These are phyloP conservation scores for Leucocoprinus leucothites DNA, from an alignment of 768 basidiomycete genomes.

Conservation along the genomic window DNA sequence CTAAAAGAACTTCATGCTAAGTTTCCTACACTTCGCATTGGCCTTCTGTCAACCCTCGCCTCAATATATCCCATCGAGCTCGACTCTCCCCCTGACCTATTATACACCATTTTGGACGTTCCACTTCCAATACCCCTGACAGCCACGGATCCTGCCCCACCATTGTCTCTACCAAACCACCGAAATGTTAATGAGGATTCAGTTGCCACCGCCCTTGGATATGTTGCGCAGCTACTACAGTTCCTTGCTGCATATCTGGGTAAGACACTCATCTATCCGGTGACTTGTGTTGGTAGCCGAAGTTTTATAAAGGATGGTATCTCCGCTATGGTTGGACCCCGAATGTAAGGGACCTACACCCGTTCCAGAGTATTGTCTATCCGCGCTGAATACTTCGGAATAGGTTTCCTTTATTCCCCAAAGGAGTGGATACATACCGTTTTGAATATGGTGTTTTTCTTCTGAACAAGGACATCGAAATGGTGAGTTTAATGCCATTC, in stretches of 20 bases:
- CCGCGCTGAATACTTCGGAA: conserved; percentile 2
- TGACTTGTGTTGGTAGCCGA: conserved; percentile 86
- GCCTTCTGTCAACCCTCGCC: conserved; percentile 67
- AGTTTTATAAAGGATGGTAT: conserved; percentile 92
- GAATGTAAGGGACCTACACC: conserved; percentile 62
- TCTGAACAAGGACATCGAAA: conserved; percentile 95
- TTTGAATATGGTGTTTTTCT: conserved; percentile 98
- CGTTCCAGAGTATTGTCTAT: background rate
- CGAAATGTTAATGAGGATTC: conserved; percentile 80
- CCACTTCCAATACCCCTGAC: conserved; percentile 88
- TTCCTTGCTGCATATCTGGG: conserved; percentile 78
- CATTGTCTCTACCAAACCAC: conserved; percentile 60
- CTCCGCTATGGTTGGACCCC: conserved; percentile 91
- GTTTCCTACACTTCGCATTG: conserved; percentile 53
- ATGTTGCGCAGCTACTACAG: conserved; percentile 83
- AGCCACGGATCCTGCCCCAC: conserved; percentile 79
- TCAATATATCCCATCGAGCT: conserved; percentile 89
- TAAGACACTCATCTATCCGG: conserved; percentile 78
- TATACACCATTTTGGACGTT: conserved; percentile 82
- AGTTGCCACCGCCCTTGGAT: conserved; percentile 88
- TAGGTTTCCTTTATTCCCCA: conserved; percentile 94
- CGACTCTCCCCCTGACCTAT: conserved; percentile 76
- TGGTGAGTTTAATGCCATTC: conserved; percentile 48
- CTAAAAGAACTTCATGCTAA: conserved; percentile 44
- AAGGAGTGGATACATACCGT: conserved; percentile 92